phyloP scores from a whole-genome alignment of 1,284 basidiomycete genomes.

The Pseudozyma thailandica region DNA sequence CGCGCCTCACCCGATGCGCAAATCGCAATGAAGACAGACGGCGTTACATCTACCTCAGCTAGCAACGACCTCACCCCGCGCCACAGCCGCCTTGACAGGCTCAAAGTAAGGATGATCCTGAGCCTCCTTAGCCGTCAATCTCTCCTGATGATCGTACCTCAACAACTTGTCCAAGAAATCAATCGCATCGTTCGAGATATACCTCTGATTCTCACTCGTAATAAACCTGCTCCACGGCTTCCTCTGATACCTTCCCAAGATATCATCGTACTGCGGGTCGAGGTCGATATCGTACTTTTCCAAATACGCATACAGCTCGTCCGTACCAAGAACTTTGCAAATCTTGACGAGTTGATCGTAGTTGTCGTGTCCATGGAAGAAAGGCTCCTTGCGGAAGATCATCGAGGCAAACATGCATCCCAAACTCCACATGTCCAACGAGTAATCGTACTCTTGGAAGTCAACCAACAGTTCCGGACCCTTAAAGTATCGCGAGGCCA shows the following conservation, averaged over 20 bases:
- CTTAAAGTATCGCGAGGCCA: constrained; percentile 97
- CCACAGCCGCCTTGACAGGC: constrained; percentile 53
- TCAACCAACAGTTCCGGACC: constrained; percentile 96
- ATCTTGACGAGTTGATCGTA: constrained; percentile 99
- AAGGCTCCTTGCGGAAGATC: constrained; percentile 99
- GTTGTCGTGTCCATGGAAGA: constrained; percentile 99
- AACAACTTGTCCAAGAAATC: constrained; percentile 96
- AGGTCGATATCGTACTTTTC: constrained; percentile 76
- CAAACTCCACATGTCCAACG: constrained; percentile 92
- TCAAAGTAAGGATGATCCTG: constrained; percentile 66
- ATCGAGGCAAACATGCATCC: constrained; percentile 86
- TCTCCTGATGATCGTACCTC: constrained; percentile 95
- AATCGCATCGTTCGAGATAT: constrained; percentile 80
- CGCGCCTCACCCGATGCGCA: too few species aligned
- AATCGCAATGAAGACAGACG: too few species aligned
- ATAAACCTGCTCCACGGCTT: constrained; percentile 78
- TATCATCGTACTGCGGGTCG: constrained; percentile 68
- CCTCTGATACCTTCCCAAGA: constrained; percentile 76
- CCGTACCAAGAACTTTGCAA: constrained; percentile 94
- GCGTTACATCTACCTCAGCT: constrained; percentile 12
- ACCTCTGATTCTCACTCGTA: constrained; percentile 85
- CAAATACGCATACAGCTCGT: constrained; percentile 81
- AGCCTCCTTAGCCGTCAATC: constrained; percentile 80
- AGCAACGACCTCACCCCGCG: constrained; percentile 46
- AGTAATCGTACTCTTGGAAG: constrained; percentile 96